phyloP scores from a whole-genome alignment of 352 stramenopile species.

The Globisporangium okanoganense region DNA sequence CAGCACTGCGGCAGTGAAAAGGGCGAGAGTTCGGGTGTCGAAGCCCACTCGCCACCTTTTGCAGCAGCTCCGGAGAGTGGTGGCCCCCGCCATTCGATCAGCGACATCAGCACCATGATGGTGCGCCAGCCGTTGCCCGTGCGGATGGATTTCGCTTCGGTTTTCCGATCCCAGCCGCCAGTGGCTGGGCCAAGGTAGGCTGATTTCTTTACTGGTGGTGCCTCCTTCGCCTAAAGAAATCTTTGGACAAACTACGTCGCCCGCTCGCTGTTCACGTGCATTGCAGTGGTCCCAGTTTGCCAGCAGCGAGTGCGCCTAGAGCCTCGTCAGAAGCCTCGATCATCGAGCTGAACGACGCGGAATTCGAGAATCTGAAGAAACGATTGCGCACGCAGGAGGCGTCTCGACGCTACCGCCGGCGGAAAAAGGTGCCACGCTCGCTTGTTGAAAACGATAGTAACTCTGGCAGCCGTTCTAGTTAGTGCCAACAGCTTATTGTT shows the following conservation, averaged over 20 bases:
- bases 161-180: background rate
- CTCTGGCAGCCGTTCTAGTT: too few relatives aligned
- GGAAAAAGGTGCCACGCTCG: constrained; percentile 4
- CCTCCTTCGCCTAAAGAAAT: too few relatives aligned
- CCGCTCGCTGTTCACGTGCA: background rate
- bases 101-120: background rate
- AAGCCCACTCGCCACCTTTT: background rate
- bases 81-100: background rate
- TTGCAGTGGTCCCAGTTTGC: background rate
- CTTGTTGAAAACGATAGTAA: too few relatives aligned
- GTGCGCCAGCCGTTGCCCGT: background rate
- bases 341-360: background rate
- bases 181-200: background rate
- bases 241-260: too few relatives aligned
- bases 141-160: background rate
- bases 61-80: background rate
- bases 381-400: background rate
- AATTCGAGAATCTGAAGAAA: constrained; percentile 7
- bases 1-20: background rate
- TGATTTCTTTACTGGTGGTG: background rate
- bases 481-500: too few relatives aligned
- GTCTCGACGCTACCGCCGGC: background rate
- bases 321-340: background rate
- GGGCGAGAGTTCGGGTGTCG: background rate
- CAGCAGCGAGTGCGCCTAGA: background rate